Conservation (phyloP, 805 yeast genomes). For the Yamadazyma ubonensis region DNA sequence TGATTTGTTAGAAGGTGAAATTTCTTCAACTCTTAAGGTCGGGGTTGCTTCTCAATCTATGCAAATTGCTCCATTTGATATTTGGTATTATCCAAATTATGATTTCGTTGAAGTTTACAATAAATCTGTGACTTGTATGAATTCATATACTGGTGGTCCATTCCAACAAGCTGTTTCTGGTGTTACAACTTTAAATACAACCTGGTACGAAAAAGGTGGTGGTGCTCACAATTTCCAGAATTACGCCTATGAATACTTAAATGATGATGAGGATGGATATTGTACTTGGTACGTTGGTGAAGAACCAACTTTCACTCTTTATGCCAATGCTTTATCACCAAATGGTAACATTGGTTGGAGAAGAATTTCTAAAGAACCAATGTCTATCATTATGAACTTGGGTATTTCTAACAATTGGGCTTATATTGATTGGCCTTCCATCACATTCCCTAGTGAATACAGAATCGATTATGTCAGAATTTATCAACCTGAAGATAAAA, state of each 20-base stretch:
- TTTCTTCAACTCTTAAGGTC: constrained; percentile 46
- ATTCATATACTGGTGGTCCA: constrained; percentile 89
- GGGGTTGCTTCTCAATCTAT: constrained; percentile 90
- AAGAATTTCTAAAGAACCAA: constrained; percentile 82
- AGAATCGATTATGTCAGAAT: constrained; percentile 82
- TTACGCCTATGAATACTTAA: constrained; percentile 74
- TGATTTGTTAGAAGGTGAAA: constrained; percentile 86
- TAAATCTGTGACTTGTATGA: constrained; percentile 69
- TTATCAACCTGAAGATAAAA: constrained; percentile 75
- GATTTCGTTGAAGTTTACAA: constrained; percentile 74
- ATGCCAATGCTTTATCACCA: constrained; percentile 76
- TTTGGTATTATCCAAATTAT: constrained; percentile 93
- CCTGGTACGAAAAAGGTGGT: constrained; percentile 77
- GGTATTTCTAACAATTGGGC: constrained; percentile 94
- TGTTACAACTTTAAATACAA: constrained; percentile 68
- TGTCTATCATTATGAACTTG: constrained; percentile 82
- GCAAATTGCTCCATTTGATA: constrained; percentile 91
- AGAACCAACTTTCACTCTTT: constrained; percentile 69
- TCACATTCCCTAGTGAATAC: constrained; percentile 76
- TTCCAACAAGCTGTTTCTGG: constrained; percentile 91
- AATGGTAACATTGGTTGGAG: constrained; percentile 90
- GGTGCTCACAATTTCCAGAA: constrained; percentile 58
- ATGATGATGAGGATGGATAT: constrained; percentile 64
- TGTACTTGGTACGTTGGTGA: constrained; percentile 85
- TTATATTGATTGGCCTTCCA: constrained; percentile 83